These are phyloP conservation scores for Leccinum variicolor DNA, from an alignment of 768 basidiomycete species.

Conservation along the genomic window DNA sequence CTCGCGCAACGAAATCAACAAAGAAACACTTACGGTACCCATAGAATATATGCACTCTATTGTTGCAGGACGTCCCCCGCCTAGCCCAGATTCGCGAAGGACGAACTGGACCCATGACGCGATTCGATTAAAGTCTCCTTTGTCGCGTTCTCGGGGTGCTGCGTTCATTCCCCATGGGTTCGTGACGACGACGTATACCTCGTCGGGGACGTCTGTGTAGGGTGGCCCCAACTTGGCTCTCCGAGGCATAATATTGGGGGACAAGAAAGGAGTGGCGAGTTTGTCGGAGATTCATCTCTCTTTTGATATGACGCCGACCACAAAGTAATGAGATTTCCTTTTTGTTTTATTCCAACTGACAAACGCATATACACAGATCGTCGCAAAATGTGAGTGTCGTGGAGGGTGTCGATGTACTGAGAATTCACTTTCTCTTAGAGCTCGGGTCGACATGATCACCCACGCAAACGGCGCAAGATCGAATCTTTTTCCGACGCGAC, in stretches of 20 bases:
- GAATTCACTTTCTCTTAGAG: conserved; percentile 1
- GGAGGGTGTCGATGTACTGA: neutral
- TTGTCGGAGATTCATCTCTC: conserved; percentile 14
- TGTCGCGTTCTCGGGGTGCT: conserved; percentile 3
- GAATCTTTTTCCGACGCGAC: conserved; percentile 3
- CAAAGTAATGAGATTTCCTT: conserved; percentile 12
- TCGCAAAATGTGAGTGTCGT: conserved; percentile 47
- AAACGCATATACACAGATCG: conserved; percentile 18
- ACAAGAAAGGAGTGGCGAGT: neutral
- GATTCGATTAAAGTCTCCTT: conserved; percentile 19
- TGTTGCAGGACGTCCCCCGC: conserved; percentile 7
- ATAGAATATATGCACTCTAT: conserved; percentile 26
- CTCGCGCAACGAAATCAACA: neutral
- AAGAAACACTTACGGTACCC: conserved; percentile 28
- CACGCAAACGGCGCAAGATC: conserved; percentile 21
- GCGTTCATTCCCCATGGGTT: conserved; percentile 23
- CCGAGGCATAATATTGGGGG: conserved; percentile 12
- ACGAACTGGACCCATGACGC: conserved; percentile 25
- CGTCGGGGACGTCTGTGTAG: conserved; percentile 19
- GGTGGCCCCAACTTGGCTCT: conserved; percentile 26
- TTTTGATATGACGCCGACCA: conserved; percentile 5
- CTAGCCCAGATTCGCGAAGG: conserved; percentile 19
- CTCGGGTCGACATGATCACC: conserved; percentile 6
- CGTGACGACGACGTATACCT: conserved; percentile 23
- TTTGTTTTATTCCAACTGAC: conserved; percentile 4